Conservation (phyloP, 257 asterid species). For the Osmanthus fragrans region DNA sequence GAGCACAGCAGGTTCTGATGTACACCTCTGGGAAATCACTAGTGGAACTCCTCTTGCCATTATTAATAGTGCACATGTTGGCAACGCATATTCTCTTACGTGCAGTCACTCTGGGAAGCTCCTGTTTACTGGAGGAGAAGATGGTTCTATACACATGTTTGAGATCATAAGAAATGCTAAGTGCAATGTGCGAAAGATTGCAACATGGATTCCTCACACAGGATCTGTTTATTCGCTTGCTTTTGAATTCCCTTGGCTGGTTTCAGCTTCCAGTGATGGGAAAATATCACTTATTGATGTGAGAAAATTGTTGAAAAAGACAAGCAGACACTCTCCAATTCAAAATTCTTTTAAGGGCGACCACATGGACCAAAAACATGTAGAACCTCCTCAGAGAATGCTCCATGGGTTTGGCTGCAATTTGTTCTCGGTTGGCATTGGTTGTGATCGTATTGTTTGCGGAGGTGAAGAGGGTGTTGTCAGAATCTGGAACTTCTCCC, state of each 20-base stretch:
- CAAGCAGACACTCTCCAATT: conserved; percentile 28
- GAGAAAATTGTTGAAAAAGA: conserved; percentile 60
- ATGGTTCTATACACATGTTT: conserved; percentile 89
- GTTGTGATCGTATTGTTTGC: conserved; percentile 80
- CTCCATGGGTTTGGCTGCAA: conserved; percentile 78
- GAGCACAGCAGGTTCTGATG: conserved; percentile 76
- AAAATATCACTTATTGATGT: conserved; percentile 81
- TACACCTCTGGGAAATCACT: conserved; percentile 71
- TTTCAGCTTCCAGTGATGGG: conserved; percentile 90
- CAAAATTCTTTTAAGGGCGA: conserved; percentile 29
- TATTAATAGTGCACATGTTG: conserved; percentile 50
- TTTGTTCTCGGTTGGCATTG: conserved; percentile 70
- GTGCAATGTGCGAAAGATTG: conserved; percentile 45
- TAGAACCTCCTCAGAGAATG: conserved; percentile 91
- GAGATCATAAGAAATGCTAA: conserved; percentile 49
- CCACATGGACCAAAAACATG: conserved; percentile 38
- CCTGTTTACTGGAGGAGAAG: conserved; percentile 89
- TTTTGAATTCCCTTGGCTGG: conserved; percentile 94
- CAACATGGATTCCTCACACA: conserved; percentile 85
- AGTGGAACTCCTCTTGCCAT: conserved; percentile 45
- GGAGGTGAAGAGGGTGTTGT: conserved; percentile 95
- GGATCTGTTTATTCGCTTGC: conserved; percentile 88
- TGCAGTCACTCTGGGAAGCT: conserved; percentile 90
- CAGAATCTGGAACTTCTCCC: conserved; percentile 89
- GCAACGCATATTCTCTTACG: conserved; percentile 67